These are phyloP conservation scores for Penicillium occitanis DNA, from an alignment of 2,329 filamentous ascomycete species.

Conservation along the genomic window DNA sequence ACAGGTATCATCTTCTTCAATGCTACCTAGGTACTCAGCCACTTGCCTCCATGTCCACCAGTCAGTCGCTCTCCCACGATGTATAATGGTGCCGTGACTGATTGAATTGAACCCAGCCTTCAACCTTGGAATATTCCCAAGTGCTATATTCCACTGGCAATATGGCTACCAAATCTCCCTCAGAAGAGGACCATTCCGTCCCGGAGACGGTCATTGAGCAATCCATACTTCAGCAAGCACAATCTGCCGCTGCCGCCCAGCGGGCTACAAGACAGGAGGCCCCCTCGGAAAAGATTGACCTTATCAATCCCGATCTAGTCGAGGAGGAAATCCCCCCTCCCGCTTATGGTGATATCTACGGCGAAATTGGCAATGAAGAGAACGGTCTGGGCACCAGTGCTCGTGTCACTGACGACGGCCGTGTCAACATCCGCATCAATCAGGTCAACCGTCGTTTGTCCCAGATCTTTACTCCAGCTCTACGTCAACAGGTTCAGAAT, in stretches of 20 bases:
- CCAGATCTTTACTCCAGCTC: constrained; percentile 6
- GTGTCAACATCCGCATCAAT: constrained; percentile 14
- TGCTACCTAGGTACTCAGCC: neutral
- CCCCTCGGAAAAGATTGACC: neutral
- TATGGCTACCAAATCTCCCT: neutral
- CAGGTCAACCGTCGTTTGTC: constrained; percentile 13
- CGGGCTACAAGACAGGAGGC: neutral
- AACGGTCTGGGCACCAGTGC: neutral
- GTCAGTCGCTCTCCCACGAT: neutral
- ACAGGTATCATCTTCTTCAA: neutral
- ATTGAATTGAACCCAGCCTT: neutral
- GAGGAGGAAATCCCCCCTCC: neutral
- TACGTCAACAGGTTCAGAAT: constrained; percentile 5
- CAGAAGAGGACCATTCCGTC: neutral
- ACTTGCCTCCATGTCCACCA: too few species aligned
- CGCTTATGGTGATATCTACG: constrained; percentile 9
- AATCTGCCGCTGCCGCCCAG: constrained; percentile 8
- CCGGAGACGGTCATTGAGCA: neutral
- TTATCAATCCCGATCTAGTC: neutral
- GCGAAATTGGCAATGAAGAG: neutral
- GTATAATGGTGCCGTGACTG: neutral
- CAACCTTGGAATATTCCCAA: neutral
- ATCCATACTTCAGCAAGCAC: constrained; percentile 2
- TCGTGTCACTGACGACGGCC: constrained; percentile 9
- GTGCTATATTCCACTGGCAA: neutral